Percentiles rank a stretch among this genome's conserved stretches.
Conservation (phyloP, 331 rosid genomes). For the Quercus phellos region DNA sequence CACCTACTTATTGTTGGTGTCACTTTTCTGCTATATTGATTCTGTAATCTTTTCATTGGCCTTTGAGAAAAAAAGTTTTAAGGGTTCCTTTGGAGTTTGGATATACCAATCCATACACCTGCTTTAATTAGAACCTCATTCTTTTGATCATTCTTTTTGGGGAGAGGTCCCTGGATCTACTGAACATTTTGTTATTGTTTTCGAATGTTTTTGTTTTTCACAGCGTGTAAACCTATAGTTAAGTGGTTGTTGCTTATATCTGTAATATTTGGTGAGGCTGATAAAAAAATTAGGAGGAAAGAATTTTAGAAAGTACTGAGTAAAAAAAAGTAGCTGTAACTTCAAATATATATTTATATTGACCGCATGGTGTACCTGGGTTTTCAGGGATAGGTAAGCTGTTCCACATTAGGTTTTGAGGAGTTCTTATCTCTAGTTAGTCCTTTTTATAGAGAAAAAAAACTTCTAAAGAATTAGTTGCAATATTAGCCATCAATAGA, state of each 20-base stretch:
- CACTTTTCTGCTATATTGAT: not conserved
- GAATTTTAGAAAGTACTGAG: no score
- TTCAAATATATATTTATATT: not conserved
- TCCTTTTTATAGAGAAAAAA: not conserved
- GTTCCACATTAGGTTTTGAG: not conserved
- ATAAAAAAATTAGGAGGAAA: not conserved
- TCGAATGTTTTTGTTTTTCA: not conserved
- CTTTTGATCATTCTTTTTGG: not conserved
- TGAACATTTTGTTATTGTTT: not conserved
- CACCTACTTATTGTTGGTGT: not conserved
- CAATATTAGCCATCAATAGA: not conserved
- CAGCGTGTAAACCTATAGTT: not conserved
- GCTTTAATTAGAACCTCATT: not conserved
- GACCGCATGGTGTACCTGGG: not conserved
- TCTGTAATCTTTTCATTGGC: not conserved
- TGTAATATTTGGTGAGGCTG: not conserved
- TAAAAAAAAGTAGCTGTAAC: no score
- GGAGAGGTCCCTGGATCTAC: not conserved
- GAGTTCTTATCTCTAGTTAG: not conserved
- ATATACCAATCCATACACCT: no score
- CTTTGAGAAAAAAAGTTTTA: not conserved
- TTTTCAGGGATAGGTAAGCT: not conserved
- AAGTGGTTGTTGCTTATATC: not conserved
- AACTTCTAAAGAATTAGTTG: not conserved
- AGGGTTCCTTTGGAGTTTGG: not conserved